Base-by-base conservation (phyloP, 768 basidiomycete genomes). In the Lentinus brumalis region DNA sequence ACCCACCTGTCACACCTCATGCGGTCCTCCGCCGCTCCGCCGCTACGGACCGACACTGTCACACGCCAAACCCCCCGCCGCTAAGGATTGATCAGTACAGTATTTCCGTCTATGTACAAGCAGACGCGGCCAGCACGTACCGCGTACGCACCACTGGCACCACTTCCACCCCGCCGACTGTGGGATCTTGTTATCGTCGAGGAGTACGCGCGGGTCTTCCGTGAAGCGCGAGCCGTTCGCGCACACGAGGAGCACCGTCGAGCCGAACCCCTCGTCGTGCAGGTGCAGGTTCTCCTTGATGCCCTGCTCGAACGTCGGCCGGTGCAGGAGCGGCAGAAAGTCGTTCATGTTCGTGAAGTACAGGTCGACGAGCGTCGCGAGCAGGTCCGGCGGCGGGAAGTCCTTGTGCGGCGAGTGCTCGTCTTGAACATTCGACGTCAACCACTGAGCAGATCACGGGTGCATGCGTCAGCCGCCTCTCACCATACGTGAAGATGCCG, bases 181-280 rank as follows among this genome's bases (percentile, higher is more conserved):
- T 38, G 63, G 61, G 29, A 63, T 60, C 39, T 57, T 50, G 29
- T 50, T 46, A 7, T 62, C 67, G 26, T 66, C 70, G 15, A 74
- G 70, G 40, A 76, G 51, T 29, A 83, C 80, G 18, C 82, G 73
- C 0, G 74, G 73, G 69, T 86, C 88, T 59, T 86, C 76, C n/a
- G 83, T 69, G 71, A 77, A 76, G 68, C 85, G 69, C 5, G 81
- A 66, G 12, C 77, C 84, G 62, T 81, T 74, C 2, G 85, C 86
- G 67, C 82, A 81, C 0, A 84, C 73, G 56, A 82, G 72, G 21
- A 86, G 69, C n/a, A 86, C 75, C 7, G 79, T 72, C 6, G 70
- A 70, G 1, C 73, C 75, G 62, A 87, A 87, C 9, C 74, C 73
- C 16, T 70, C 61, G 60, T 83, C 77, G 16, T 62, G 71, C 4